These are phyloP conservation scores for Phytophthora ohioensis DNA, from an alignment of 352 stramenopile species.

Conservation along the genomic window DNA sequence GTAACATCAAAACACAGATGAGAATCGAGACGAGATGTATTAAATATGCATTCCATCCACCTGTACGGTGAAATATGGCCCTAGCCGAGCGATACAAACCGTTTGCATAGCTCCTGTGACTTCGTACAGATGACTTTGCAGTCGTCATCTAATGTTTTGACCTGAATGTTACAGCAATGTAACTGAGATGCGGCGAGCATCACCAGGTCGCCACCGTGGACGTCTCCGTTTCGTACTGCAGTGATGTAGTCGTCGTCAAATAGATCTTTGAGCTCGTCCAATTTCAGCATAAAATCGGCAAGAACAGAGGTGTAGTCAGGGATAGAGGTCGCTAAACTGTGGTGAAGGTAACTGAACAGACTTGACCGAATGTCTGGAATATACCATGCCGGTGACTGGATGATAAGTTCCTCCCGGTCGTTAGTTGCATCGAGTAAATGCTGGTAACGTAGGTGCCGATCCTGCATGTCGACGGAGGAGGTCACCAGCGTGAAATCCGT, in stretches of 20 bases:
- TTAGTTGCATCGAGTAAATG: background rate
- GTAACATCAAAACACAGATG: background rate
- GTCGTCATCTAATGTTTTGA: background rate
- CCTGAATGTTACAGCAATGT: background rate
- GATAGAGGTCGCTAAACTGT: background rate
- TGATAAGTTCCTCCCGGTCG: background rate
- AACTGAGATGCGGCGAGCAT: background rate
- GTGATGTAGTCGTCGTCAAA: background rate
- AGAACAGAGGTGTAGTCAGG: background rate
- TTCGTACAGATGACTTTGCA: background rate
- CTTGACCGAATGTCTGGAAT: background rate
- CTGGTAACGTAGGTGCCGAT: background rate
- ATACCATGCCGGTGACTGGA: background rate
- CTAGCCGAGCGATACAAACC: background rate
- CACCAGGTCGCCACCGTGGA: background rate
- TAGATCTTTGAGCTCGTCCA: background rate
- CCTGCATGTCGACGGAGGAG: background rate
- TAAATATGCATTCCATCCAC: conserved; percentile 1
- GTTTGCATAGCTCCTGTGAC: background rate
- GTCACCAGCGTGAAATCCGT: background rate
- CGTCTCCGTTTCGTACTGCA: background rate
- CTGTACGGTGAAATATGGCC: background rate
- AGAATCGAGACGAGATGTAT: background rate
- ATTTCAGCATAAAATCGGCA: background rate
- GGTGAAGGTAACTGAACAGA: background rate